phyloP scores from a whole-genome alignment of 306 rosid genomes.

The Morella rubra region DNA sequence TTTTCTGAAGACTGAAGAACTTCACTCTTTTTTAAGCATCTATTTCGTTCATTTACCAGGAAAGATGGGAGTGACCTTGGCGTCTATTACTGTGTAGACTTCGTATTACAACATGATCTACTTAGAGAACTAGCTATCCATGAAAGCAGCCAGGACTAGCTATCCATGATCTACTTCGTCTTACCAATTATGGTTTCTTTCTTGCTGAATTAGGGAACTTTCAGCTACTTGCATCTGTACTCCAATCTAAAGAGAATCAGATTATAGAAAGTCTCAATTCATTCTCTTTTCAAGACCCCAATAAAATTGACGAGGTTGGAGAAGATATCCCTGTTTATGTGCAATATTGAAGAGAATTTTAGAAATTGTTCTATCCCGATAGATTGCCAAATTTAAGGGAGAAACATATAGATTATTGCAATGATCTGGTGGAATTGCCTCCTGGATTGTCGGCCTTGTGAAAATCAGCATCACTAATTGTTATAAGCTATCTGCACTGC shows the following conservation, averaged over 20 bases:
- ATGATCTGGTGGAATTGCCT: conserved; percentile 48
- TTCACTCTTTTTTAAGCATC: too few species aligned
- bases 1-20: neutral
- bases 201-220: conserved; percentile 40
- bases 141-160: conserved; percentile 33
- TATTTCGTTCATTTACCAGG: conserved; percentile 39
- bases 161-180: too few species aligned
- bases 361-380: conserved; percentile 25
- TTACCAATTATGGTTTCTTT: conserved; percentile 42
- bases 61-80: conserved; percentile 29
- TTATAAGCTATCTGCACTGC: conserved; percentile 47
- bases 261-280: conserved; percentile 49
- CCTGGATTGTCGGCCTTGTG: conserved; percentile 28
- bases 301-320: conserved; percentile 41
- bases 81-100: conserved; percentile 46
- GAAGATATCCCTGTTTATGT: too few species aligned
- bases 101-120: conserved; percentile 46
- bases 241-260: conserved; percentile 47
- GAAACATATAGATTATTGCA: conserved; percentile 58
- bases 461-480: conserved; percentile 59
- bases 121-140: too few species aligned
- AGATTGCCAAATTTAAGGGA: conserved; percentile 53
- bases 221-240: conserved; percentile 30
- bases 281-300: conserved; percentile 29
- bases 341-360: conserved; percentile 51